Conservation (phyloP, 2,329 filamentous ascomycete species). For the Nemania bipapillata region DNA sequence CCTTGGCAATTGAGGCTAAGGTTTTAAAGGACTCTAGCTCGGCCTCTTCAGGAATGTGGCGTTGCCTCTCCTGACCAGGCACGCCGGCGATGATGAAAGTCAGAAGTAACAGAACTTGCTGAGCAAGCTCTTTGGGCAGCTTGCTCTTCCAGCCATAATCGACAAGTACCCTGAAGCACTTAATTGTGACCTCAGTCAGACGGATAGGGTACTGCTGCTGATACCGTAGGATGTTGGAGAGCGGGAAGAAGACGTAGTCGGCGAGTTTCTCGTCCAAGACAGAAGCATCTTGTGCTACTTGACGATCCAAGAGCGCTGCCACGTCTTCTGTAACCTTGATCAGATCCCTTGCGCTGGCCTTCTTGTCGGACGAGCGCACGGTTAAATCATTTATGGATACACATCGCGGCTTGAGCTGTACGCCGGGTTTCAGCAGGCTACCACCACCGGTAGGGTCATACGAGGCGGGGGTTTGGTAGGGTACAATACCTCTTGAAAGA, state of each 20-base stretch:
- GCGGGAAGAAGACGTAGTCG: constrained; percentile 93
- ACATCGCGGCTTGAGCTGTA: constrained; percentile 71
- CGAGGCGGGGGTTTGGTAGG: constrained; percentile 8
- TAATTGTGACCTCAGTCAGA: constrained; percentile 78
- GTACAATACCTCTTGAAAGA: constrained; percentile 50
- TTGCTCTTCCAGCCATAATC: constrained; percentile 79
- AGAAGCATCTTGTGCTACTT: constrained; percentile 57
- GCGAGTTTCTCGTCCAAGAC: constrained; percentile 82
- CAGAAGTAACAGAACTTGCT: constrained; percentile 86
- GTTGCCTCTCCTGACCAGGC: constrained; percentile 64
- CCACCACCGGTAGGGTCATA: constrained; percentile 7
- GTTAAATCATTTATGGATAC: constrained; percentile 69
- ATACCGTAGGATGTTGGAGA: constrained; percentile 85
- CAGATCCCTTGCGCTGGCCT: constrained; percentile 58
- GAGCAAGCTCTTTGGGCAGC: constrained; percentile 76
- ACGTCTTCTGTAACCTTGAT: constrained; percentile 60
- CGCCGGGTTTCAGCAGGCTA: constrained; percentile 27
- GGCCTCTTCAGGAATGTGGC: constrained; percentile 75
- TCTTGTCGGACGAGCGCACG: constrained; percentile 60
- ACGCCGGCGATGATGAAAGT: constrained; percentile 82
- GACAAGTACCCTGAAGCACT: constrained; percentile 79
- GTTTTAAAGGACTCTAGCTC: constrained; percentile 76
- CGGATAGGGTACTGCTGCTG: constrained; percentile 76
- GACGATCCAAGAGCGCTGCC: constrained; percentile 58
- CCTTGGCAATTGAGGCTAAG: constrained; percentile 72